These are phyloP conservation scores for Parafenestella ontariensis DNA, from an alignment of 2,329 filamentous ascomycete genomes.

Conservation along the genomic window DNA sequence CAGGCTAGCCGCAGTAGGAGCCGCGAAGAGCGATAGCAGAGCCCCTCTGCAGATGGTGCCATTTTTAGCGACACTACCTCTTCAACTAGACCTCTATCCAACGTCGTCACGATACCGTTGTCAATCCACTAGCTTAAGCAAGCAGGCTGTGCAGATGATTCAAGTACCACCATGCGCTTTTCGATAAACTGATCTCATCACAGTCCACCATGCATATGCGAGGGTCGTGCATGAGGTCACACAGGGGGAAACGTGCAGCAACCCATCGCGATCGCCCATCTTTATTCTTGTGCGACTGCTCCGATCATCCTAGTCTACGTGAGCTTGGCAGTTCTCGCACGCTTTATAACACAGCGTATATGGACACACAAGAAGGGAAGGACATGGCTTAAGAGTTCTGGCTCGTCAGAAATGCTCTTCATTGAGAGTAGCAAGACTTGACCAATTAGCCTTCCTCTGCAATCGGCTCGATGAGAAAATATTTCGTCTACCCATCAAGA, in stretches of 20 bases:
- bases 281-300: neutral
- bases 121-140: neutral
- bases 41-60: conserved; percentile 21
- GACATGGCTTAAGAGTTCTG: too few relatives aligned
- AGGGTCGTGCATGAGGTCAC: conserved; percentile 1
- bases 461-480: too few relatives aligned
- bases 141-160: neutral
- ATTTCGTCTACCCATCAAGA: too few relatives aligned
- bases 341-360: too few relatives aligned
- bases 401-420: too few relatives aligned
- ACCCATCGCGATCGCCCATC: neutral
- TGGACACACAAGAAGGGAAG: too few relatives aligned
- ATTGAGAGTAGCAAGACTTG: too few relatives aligned
- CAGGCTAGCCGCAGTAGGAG: conserved; percentile 1
- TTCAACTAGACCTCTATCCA: conserved; percentile 2
- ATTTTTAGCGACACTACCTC: conserved; percentile 21
- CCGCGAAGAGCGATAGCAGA: conserved; percentile 12
- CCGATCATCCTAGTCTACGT: neutral
- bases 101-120: neutral
- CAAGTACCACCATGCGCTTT: neutral
- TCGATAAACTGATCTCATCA: neutral
- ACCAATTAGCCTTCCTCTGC: too few relatives aligned
- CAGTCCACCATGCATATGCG: neutral
- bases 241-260: neutral
- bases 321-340: neutral